These are phyloP conservation scores for Diaporthe amygdali DNA, from an alignment of 2,329 filamentous ascomycete genomes.

Conservation along the genomic window DNA sequence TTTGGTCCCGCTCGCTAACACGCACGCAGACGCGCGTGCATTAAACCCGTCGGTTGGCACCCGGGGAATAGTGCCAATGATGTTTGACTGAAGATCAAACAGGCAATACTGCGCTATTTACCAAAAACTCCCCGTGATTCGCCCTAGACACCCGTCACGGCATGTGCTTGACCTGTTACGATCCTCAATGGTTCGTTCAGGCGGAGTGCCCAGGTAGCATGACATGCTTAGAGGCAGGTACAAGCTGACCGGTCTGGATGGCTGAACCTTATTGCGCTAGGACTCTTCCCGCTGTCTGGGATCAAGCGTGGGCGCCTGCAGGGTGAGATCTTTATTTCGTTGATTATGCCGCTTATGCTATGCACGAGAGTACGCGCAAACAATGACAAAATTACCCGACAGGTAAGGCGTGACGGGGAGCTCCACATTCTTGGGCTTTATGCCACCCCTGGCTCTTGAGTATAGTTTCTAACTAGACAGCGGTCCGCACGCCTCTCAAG, in stretches of 20 bases:
- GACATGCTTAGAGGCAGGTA: neutral
- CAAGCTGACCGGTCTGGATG: neutral
- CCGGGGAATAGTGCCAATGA: neutral
- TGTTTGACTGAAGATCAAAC: neutral
- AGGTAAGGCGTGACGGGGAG: neutral
- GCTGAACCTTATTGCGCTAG: neutral
- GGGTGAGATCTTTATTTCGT: neutral
- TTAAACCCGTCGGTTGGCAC: neutral
- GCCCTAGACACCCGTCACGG: neutral
- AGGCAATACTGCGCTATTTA: neutral
- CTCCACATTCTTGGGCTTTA: neutral
- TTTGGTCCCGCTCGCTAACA: neutral
- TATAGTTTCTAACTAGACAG: neutral
- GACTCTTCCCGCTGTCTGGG: neutral
- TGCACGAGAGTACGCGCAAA: neutral
- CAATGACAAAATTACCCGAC: conserved; percentile 5
- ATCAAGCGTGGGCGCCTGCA: neutral
- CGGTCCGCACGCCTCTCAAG: neutral
- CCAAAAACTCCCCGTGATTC: neutral
- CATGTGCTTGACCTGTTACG: neutral
- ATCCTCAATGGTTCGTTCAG: neutral
- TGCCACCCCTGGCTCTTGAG: neutral
- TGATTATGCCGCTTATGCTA: neutral
- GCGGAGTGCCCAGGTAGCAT: neutral
- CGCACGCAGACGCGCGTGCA: neutral